Evolutionary conservation across 306 rosid genomes (phyloP).

Genomic region (Neltuma alba): DNA sequence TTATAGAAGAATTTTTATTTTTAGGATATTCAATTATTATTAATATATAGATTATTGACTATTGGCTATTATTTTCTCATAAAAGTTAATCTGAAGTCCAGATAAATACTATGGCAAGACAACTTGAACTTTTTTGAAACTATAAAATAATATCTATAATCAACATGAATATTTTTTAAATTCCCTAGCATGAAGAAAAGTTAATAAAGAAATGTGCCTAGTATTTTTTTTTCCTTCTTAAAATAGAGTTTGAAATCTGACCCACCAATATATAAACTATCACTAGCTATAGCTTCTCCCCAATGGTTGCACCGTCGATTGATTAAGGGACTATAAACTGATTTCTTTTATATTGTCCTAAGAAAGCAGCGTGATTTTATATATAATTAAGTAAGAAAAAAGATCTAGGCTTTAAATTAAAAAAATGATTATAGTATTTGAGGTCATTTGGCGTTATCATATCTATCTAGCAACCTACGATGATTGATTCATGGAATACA

Average conservation of each 20-base stretch:
- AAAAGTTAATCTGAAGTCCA: no score
- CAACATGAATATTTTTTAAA: background rate
- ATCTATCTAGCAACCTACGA: conserved; percentile 45
- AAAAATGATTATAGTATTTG: conserved; percentile 39
- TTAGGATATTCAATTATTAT: background rate
- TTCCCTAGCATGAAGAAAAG: background rate
- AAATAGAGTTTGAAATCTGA: background rate
- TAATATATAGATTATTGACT: background rate
- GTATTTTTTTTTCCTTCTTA: background rate
- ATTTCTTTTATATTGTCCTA: conserved; percentile 27
- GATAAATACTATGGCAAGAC: background rate
- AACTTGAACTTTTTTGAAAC: background rate
- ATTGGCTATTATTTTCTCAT: no score
- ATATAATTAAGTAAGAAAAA: conserved; percentile 24
- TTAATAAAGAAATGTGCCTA: background rate
- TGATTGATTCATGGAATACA: conserved; percentile 46
- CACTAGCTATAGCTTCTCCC: background rate
- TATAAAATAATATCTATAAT: background rate
- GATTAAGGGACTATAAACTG: conserved; percentile 29
- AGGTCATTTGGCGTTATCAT: conserved; percentile 46
- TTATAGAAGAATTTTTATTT: background rate
- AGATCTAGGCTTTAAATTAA: conserved; percentile 31
- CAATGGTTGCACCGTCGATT: conserved; percentile 19
- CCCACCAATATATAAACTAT: conserved; percentile 13
- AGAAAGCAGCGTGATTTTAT: conserved; percentile 34